Evolutionary conservation across 768 basidiomycete species (phyloP).

Genomic region (Suillus plorans): DNA sequence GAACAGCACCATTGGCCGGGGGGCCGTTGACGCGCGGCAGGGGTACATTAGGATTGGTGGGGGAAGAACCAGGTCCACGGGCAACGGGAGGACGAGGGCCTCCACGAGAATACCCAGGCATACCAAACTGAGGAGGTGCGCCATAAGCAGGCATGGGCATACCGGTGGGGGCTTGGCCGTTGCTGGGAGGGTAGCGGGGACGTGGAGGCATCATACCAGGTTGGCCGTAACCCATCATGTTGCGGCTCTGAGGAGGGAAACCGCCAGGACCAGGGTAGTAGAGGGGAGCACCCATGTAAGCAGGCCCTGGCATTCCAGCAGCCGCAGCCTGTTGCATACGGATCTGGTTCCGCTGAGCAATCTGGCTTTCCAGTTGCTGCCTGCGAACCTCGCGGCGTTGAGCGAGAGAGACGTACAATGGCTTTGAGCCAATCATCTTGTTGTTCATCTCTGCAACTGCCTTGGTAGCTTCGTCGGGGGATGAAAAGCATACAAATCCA

Average conservation of each 20-base stretch:
- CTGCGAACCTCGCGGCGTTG: constrained; percentile 97
- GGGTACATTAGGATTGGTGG: constrained; percentile 59
- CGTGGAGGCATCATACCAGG: constrained; percentile 88
- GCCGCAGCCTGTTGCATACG: constrained; percentile 95
- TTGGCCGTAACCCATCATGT: constrained; percentile 79
- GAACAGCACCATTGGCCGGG: constrained; percentile 50
- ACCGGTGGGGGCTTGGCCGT: constrained; percentile 62
- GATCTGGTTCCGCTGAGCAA: constrained; percentile 96
- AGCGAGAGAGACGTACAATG: constrained; percentile 97
- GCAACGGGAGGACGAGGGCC: constrained; percentile 62
- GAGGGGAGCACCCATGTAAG: constrained; percentile 45
- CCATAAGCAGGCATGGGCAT: constrained; percentile 80
- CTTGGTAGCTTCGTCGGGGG: constrained; percentile 98
- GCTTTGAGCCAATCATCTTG: constrained; percentile 99
- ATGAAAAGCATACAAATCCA: constrained; percentile 98
- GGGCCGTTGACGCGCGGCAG: constrained; percentile 67
- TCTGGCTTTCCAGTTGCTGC: constrained; percentile 98
- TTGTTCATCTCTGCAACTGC: constrained; percentile 99
- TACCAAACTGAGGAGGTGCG: constrained; percentile 75
- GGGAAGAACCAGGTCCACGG: constrained; percentile 71
- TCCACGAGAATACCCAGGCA: constrained; percentile 61
- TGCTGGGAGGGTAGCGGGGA: constrained; percentile 73
- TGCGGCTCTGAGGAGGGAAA: constrained; percentile 71
- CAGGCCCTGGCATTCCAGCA: constrained; percentile 71
- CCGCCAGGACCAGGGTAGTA: constrained; percentile 73